Base-by-base conservation (phyloP, 2,329 filamentous ascomycete species). In the Sarocladium brachiariae region DNA sequence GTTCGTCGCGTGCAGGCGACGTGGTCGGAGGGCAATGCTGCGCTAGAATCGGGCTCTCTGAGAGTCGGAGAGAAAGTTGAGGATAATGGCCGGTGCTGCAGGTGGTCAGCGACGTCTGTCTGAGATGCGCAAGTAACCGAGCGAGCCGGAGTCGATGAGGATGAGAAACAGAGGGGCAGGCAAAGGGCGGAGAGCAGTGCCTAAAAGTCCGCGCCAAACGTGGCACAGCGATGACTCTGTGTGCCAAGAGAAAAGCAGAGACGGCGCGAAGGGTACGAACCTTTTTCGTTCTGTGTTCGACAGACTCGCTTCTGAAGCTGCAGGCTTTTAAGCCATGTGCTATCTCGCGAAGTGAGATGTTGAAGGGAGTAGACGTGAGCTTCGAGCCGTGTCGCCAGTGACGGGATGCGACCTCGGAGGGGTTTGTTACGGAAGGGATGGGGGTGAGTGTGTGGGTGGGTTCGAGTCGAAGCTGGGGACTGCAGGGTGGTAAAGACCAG, bases 121-220 rank as follows among this genome's bases (percentile, higher is more conserved):
- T 47, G 24, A 5, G 16, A 33, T 30, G 27, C 27, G 43, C 43
- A 47, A 31, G 39, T 25, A 9, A 47, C 43, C 43, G 43, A 47
- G 43, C 43, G 43, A 47, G 43, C 43, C 43, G 43, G 21, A 31
- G n/a, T 31, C 33, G 43, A 21, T 10, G 21, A 33, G 27, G 43
- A 33, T 19, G 25, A 33, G 43, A 31, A 30, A 47, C 27, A 23
- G 43, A 47, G 43, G 43, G 43, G 43, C 21, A 33, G 43, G 43
- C 43, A 47, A 47, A 47, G 43, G 43, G 43, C 43, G 43, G 43
- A 47, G 43, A 25, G 43, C 43, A 33, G 43, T 47, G 43, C 43
- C 21, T 33, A 31, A 47, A n/a, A 23, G 27, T 33, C 43, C 25
- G 25, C 27, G 16, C 43, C 27, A 5, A 33, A 19, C 16, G 43